phyloP scores from a whole-genome alignment of 2,329 filamentous ascomycete species.

The Lecanicillium sp. region DNA sequence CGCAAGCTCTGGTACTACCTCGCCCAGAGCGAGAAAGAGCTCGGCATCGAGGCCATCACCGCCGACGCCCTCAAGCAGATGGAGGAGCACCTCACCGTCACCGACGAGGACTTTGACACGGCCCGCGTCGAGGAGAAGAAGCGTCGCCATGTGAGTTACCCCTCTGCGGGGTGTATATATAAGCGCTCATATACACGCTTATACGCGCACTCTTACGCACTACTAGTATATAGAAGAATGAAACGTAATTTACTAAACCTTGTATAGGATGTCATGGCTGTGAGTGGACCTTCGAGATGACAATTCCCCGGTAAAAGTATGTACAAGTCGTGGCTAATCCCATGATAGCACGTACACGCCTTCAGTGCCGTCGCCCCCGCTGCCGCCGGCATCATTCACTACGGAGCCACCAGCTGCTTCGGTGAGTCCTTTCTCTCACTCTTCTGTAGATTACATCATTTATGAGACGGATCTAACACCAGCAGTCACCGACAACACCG shows the following conservation, averaged over 20 bases:
- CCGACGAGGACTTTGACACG: constrained; percentile 70
- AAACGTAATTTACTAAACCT: constrained; percentile 9
- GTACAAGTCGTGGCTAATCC: constrained; percentile 2
- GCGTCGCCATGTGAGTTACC: constrained; percentile 45
- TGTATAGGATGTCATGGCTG: constrained; percentile 49
- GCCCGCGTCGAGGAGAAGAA: constrained; percentile 71
- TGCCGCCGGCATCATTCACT: constrained; percentile 79
- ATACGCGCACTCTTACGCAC: not conserved
- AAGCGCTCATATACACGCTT: not conserved
- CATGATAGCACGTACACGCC: constrained; percentile 57
- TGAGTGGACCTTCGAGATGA: no score
- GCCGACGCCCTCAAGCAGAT: constrained; percentile 72
- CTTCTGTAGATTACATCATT: not conserved
- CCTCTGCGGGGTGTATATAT: no score
- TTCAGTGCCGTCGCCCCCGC: constrained; percentile 68
- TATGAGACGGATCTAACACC: constrained; percentile 24
- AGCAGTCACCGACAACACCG: constrained; percentile 65
- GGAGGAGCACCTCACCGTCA: constrained; percentile 65
- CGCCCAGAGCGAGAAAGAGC: constrained; percentile 73
- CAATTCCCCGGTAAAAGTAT: not conserved
- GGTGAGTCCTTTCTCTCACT: not conserved
- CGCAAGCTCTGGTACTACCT: constrained; percentile 80
- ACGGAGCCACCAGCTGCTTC: constrained; percentile 49
- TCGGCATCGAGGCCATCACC: constrained; percentile 67
- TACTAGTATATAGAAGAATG: not conserved